Percentiles rank a stretch among this genome's conserved stretches.
Evolutionary conservation across 768 basidiomycete species (phyloP).

Genomic region (Termitomyces sp.): DNA sequence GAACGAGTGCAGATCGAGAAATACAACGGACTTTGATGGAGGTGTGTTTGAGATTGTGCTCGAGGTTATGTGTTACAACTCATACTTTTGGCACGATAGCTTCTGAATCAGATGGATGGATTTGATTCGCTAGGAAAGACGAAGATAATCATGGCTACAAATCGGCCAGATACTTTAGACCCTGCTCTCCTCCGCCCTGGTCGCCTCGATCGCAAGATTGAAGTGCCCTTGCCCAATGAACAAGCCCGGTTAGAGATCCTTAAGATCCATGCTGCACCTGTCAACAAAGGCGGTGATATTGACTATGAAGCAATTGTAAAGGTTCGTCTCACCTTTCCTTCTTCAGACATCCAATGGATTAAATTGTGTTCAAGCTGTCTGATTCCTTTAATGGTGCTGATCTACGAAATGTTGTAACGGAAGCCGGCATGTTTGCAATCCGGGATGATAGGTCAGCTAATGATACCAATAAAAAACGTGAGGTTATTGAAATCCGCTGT

Average conservation of each 20-base stretch:
- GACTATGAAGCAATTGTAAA: slow-evolving; percentile 99
- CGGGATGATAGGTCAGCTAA: slow-evolving; percentile 80
- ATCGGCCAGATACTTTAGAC: slow-evolving; percentile 96
- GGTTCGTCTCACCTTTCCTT: slow-evolving; percentile 32
- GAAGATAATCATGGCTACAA: slow-evolving; percentile 99
- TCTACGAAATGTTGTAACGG: slow-evolving; percentile 90
- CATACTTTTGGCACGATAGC: slow-evolving; percentile 34
- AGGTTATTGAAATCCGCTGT: not conserved
- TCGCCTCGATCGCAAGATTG: slow-evolving; percentile 94
- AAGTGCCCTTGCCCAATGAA: slow-evolving; percentile 96
- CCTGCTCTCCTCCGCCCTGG: slow-evolving; percentile 95
- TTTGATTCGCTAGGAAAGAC: slow-evolving; percentile 95
- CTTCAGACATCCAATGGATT: not conserved
- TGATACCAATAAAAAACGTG: not conserved
- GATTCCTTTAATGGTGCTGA: slow-evolving; percentile 97
- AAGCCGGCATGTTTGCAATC: slow-evolving; percentile 98
- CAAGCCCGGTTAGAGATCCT: slow-evolving; percentile 94
- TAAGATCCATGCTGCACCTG: slow-evolving; percentile 92
- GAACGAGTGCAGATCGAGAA: slow-evolving; percentile 96
- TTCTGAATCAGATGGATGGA: slow-evolving; percentile 99
- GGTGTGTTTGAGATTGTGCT: slow-evolving; percentile 23
- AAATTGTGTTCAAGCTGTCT: slow-evolving; percentile 48
- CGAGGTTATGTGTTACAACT: not conserved
- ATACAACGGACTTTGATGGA: slow-evolving; percentile 99
- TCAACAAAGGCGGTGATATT: slow-evolving; percentile 93